phyloP scores from a whole-genome alignment of 75 land plant genomes.

The Isoetes taiwanensis region DNA sequence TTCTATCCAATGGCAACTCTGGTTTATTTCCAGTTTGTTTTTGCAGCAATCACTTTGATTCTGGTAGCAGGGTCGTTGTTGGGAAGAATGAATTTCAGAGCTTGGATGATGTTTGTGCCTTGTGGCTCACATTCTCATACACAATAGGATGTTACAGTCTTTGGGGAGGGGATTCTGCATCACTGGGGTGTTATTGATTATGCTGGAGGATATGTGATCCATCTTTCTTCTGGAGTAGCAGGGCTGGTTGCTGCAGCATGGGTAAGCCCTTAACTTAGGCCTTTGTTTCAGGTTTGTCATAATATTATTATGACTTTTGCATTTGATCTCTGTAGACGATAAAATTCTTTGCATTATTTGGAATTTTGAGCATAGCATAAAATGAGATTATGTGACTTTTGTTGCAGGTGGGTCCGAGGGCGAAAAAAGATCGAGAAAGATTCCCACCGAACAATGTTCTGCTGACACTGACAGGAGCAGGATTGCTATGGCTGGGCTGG shows the following conservation, averaged over 20 bases:
- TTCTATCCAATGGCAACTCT: conserved; percentile 29
- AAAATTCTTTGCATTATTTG: too few species aligned
- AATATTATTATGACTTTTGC: background rate
- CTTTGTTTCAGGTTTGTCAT: background rate
- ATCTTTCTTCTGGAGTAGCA: conserved; percentile 38
- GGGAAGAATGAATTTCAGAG: conserved; percentile 46
- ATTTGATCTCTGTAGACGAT: too few species aligned
- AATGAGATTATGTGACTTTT: background rate
- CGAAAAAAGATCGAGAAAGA: conserved; percentile 9
- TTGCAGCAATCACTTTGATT: conserved; percentile 29
- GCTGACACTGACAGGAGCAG: conserved; percentile 19
- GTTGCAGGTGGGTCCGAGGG: conserved; percentile 14
- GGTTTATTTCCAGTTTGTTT: conserved; percentile 33
- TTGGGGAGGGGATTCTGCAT: conserved; percentile 31
- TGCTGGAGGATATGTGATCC: conserved; percentile 48
- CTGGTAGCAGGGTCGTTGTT: conserved; percentile 35
- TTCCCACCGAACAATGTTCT: conserved; percentile 23
- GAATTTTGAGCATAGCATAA: background rate
- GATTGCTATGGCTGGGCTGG: conserved; percentile 28
- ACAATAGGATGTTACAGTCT: conserved; percentile 35
- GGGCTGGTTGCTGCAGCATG: conserved; percentile 50
- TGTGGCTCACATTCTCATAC: conserved; percentile 53
- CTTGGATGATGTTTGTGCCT: conserved; percentile 66
- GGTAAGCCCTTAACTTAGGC: conserved; percentile 12
- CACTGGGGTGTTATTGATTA: conserved; percentile 34